These are phyloP conservation scores for Botrytis elliptica DNA, from an alignment of 2,329 filamentous ascomycete genomes.

Conservation along the genomic window DNA sequence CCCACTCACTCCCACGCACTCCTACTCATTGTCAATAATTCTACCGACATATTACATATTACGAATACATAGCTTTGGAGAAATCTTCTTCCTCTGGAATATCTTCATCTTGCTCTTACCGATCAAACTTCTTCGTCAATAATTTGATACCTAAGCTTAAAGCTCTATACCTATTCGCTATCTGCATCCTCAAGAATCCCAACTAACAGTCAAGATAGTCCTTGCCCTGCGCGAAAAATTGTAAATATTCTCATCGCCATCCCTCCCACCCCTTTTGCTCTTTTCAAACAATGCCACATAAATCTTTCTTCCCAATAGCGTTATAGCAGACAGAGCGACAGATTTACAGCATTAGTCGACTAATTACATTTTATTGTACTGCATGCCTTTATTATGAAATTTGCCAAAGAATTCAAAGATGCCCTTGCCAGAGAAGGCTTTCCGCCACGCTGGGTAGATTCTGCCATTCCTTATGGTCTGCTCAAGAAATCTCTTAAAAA, in stretches of 20 bases:
- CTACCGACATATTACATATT: neutral
- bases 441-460: slow-evolving; percentile 68
- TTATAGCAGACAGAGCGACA: slow-evolving; percentile 13
- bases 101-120: neutral
- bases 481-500: slow-evolving; percentile 88
- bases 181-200: neutral
- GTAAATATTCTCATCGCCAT: neutral
- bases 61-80: neutral
- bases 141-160: neutral
- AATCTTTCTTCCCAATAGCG: neutral
- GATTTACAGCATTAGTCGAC: neutral
- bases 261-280: neutral
- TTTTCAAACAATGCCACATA: neutral
- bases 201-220: neutral
- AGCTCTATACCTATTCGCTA: neutral
- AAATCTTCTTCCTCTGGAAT: neutral
- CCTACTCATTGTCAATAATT: neutral
- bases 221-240: neutral
- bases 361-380: neutral
- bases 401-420: slow-evolving; percentile 74
- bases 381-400: slow-evolving; percentile 66
- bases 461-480: slow-evolving; percentile 78
- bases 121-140: neutral
- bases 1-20: neutral
- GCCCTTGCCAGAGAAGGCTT: slow-evolving; percentile 70